Base-by-base conservation (phyloP, 768 basidiomycete genomes). In the Kwoniella sp. region DNA sequence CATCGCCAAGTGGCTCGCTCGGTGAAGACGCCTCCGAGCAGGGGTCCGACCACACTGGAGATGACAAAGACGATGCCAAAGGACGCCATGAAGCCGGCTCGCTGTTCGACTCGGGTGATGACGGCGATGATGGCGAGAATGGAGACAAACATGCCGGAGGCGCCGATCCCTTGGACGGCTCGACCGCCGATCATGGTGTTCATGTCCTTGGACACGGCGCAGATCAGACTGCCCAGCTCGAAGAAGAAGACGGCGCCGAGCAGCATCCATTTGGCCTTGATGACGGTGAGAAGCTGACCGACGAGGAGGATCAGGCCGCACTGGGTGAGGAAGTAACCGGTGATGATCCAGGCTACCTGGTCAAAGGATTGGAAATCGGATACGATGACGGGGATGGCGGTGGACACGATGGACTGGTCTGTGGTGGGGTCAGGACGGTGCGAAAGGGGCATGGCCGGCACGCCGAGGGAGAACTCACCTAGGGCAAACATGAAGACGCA, bases 91-190 rank as follows among this genome's bases (percentile, higher is more conserved):
- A 78, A 67, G 3, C 71, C 62, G 5, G 69, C 53, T 51, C 69
- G 34, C 33, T 70, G 63, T 20, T 67, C 53, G 63, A 59, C 51
- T 3, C 56, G 50, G 28, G 63, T 62, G 54, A 64, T 48, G 19
- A 59, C 50, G n/a, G 73, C 76, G 37, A 77, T 78, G 17, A 77
- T 65, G 5, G 66, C 74, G n/a, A 78, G 75, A 27, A 78, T 73
- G 11, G 74, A 41, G 7, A 78, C 80, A 53, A 78, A 79, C 40
- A 79, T 69, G 31, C 62, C 65, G 5, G 61, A 57, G 42, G 50
- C 61, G 53, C 62, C 68, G 46, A 67, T 56, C 48, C 68, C 69
- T 46, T 67, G 65, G 25, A 70, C 49, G 10, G 69, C 69, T 32
- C 69, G 50, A 28, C 56, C 66, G 38, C 67, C 60, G 46, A 73